Evolutionary conservation across 305 asterid species (phyloP).

Genomic region (Solanum hybrid): DNA sequence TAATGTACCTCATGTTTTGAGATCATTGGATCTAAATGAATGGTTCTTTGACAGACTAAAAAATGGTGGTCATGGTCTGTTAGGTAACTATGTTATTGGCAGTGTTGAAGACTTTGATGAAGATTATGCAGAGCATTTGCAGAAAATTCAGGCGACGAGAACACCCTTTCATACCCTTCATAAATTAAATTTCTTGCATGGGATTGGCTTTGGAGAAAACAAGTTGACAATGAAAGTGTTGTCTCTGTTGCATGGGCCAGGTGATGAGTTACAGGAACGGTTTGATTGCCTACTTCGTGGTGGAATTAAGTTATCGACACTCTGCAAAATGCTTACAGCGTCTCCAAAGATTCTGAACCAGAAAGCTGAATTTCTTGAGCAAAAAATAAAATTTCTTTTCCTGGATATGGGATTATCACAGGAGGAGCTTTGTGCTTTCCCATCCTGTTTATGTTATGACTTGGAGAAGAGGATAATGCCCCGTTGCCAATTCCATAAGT

Average conservation of each 20-base stretch:
- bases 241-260: slow-evolving; percentile 22
- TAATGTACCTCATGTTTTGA: slow-evolving; percentile 41
- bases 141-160: slow-evolving; percentile 26
- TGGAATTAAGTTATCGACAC: slow-evolving; percentile 45
- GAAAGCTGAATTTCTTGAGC: slow-evolving; percentile 24
- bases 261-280: slow-evolving; percentile 37
- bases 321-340: slow-evolving; percentile 32
- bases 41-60: slow-evolving; percentile 56
- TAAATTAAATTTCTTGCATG: slow-evolving; percentile 46
- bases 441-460: slow-evolving; percentile 49
- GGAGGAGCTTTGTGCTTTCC: slow-evolving; percentile 46
- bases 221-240: slow-evolving; percentile 37
- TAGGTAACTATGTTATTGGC: slow-evolving; percentile 18
- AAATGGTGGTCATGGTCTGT: slow-evolving; percentile 34
- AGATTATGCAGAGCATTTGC: slow-evolving; percentile 22
- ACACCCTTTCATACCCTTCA: slow-evolving; percentile 15
- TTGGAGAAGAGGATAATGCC: slow-evolving; percentile 62
- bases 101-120: slow-evolving; percentile 30
- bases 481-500: slow-evolving; percentile 43
- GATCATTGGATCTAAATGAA: slow-evolving; percentile 40
- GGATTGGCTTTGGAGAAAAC: slow-evolving; percentile 57
- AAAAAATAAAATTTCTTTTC: slow-evolving; percentile 42
- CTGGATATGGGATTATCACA: slow-evolving; percentile 38
- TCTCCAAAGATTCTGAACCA: slow-evolving; percentile 47
- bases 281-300: slow-evolving; percentile 38